These are phyloP conservation scores for Sideroxylon spinosum DNA, from an alignment of 179 eudicot species.

Conservation along the genomic window DNA sequence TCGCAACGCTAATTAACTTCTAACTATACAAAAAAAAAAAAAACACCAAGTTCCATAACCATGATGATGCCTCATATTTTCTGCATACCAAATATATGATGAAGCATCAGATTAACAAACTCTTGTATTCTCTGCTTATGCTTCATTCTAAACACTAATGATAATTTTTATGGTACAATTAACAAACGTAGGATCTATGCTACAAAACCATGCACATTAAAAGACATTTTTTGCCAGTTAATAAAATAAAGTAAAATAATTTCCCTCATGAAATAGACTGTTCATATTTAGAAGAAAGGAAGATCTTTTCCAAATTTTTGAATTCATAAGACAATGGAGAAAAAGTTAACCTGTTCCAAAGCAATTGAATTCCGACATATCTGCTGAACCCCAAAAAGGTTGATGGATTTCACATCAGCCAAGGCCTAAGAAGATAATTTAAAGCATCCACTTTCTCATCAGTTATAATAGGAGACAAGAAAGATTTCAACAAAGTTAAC, in stretches of 20 bases:
- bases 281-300: background rate
- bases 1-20: too few relatives aligned
- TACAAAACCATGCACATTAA: background rate
- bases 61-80: too few relatives aligned
- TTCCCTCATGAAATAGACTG: background rate
- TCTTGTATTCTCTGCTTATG: background rate
- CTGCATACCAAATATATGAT: too few relatives aligned
- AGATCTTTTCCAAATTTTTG: background rate
- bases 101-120: background rate
- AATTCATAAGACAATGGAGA: background rate
- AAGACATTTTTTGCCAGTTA: background rate
- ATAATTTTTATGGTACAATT: background rate
- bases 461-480: background rate
- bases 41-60: too few relatives aligned
- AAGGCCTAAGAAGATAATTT: constrained; percentile 50
- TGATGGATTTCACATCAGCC: constrained; percentile 81
- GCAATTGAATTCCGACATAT: constrained; percentile 98
- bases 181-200: constrained; percentile 1
- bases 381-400: constrained; percentile 98
- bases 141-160: constrained; percentile 1
- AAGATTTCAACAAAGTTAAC: background rate
- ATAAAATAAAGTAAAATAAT: background rate
- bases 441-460: background rate
- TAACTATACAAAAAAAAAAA: too few relatives aligned
- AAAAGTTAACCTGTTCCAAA: constrained; percentile 70